These are phyloP conservation scores for Coniella lustricola DNA, from an alignment of 2,329 filamentous ascomycete genomes.

Conservation along the genomic window DNA sequence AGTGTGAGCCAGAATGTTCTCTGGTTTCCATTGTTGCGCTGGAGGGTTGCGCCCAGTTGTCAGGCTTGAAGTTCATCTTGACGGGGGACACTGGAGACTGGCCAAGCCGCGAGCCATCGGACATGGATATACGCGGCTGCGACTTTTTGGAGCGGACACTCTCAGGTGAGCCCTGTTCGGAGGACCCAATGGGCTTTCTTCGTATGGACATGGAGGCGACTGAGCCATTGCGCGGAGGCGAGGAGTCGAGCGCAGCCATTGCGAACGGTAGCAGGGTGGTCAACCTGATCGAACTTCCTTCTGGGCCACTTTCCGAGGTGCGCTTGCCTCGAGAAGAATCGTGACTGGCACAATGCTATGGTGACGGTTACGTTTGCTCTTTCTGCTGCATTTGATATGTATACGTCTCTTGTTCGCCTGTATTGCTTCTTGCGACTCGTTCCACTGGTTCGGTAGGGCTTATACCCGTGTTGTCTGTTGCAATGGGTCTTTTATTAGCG, in stretches of 20 bases:
- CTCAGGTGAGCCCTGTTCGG: slow-evolving; percentile 27
- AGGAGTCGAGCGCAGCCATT: slow-evolving; percentile 27
- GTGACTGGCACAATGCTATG: slow-evolving; percentile 15
- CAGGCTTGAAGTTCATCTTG: slow-evolving; percentile 45
- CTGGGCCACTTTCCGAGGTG: slow-evolving; percentile 5
- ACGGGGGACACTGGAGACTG: slow-evolving; percentile 50
- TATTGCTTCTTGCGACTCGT: background rate
- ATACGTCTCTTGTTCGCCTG: background rate
- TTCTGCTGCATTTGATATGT: slow-evolving; percentile 12
- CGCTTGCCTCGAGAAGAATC: slow-evolving; percentile 6
- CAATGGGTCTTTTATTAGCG: too few species aligned
- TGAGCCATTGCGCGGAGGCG: slow-evolving; percentile 21
- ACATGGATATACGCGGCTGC: slow-evolving; percentile 21
- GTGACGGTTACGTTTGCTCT: slow-evolving; percentile 7
- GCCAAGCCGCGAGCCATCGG: slow-evolving; percentile 39
- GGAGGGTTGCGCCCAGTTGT: slow-evolving; percentile 46
- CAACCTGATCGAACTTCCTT: slow-evolving; percentile 6
- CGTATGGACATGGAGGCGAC: slow-evolving; percentile 22
- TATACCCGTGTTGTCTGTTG: too few species aligned
- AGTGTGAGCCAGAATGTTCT: slow-evolving; percentile 3
- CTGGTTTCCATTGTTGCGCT: slow-evolving; percentile 43
- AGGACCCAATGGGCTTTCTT: slow-evolving; percentile 31
- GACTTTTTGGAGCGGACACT: slow-evolving; percentile 28
- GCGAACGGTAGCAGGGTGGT: slow-evolving; percentile 14
- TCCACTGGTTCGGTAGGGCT: too few species aligned